Conservation (phyloP, 345 rosid genomes). For the Noccaea bulbosa region DNA sequence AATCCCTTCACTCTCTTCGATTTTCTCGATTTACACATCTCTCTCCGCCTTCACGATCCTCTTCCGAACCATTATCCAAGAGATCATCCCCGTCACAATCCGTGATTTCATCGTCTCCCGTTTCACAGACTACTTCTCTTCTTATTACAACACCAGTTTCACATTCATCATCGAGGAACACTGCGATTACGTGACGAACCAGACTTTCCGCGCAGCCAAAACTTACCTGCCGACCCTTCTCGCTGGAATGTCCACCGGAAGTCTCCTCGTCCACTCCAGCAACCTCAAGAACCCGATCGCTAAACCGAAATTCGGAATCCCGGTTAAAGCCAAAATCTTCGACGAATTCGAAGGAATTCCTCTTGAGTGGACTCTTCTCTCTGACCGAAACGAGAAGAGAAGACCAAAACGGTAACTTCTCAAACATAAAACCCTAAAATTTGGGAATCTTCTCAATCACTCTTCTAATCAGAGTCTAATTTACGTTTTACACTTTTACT, state of each 20-base stretch:
- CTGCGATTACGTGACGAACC: conserved; percentile 22
- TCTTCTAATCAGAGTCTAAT: neutral
- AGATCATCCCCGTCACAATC: conserved; percentile 20
- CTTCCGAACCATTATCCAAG: conserved; percentile 27
- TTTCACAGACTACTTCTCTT: conserved; percentile 21
- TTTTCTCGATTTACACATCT: conserved; percentile 39
- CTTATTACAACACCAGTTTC: conserved; percentile 22
- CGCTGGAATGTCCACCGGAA: conserved; percentile 29
- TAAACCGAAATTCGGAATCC: conserved; percentile 28
- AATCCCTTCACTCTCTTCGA: conserved; percentile 24
- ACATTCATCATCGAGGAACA: conserved; percentile 35
- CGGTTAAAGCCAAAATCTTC: conserved; percentile 11
- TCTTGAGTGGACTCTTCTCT: conserved; percentile 35
- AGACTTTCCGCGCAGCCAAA: conserved; percentile 33
- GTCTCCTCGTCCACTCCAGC: conserved; percentile 34
- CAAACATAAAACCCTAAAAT: neutral
- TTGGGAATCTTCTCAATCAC: neutral
- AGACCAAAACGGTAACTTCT: conserved; percentile 14
- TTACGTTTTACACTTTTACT: neutral
- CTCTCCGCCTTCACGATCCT: conserved; percentile 32
- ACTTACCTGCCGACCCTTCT: conserved; percentile 35
- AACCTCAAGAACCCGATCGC: conserved; percentile 35
- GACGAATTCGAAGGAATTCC: conserved; percentile 32
- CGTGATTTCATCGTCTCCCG: conserved; percentile 12
- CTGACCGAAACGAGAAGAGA: neutral